These are phyloP conservation scores for Verbena officinalis DNA, from an alignment of 257 asterid species.

Conservation along the genomic window DNA sequence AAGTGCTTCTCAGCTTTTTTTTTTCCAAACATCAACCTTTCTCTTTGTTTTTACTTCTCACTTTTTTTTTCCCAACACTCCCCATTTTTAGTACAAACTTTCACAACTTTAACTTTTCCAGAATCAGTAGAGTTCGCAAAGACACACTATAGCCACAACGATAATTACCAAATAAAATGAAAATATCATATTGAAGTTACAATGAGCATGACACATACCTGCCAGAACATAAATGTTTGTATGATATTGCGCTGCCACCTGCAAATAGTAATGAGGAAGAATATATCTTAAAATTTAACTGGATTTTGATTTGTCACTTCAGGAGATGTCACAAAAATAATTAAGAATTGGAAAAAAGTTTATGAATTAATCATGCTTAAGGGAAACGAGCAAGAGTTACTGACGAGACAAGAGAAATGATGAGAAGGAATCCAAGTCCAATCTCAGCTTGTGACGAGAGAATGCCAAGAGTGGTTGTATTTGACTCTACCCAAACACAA, in stretches of 20 bases:
- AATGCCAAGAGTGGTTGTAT: slow-evolving; percentile 65
- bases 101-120: no score
- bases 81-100: no score
- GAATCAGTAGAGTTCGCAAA: no score
- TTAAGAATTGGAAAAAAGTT: background rate
- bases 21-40: no score
- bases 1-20: no score
- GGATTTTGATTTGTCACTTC: background rate
- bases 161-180: no score
- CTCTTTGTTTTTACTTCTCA: no score
- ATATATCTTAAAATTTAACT: slow-evolving; percentile 1
- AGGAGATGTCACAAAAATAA: background rate
- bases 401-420: slow-evolving; percentile 74
- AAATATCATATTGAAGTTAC: slow-evolving; percentile 16
- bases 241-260: slow-evolving; percentile 89
- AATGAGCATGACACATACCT: slow-evolving; percentile 45
- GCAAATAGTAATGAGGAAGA: slow-evolving; percentile 28
- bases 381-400: slow-evolving; percentile 37
- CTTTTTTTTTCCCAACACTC: no score
- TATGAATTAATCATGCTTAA: slow-evolving; percentile 1
- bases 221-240: slow-evolving; percentile 89
- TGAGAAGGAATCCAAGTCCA: slow-evolving; percentile 70
- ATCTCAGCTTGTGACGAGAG: slow-evolving; percentile 86
- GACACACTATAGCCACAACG: no score
- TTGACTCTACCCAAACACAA: slow-evolving; percentile 89